A percentile compares a stretch with the other conserved stretches of the same genome.
Conservation (phyloP, 805 yeast genomes). For the Helenozyma baotianmanensis region DNA sequence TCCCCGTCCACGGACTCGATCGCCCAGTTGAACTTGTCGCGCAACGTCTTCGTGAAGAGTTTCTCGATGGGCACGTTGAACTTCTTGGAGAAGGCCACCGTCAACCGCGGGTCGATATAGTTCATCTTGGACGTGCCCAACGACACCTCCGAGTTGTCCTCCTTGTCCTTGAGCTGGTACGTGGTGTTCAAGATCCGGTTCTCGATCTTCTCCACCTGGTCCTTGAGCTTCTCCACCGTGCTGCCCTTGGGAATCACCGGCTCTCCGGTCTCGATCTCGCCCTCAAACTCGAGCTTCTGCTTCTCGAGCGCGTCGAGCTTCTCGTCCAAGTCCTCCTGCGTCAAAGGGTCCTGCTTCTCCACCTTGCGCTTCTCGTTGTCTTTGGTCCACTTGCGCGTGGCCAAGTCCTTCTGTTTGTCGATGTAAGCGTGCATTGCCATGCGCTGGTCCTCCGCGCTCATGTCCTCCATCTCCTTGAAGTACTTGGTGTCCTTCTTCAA, state of each 20-base stretch:
- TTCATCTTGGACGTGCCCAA: conserved; percentile 90
- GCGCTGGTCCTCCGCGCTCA: conserved; percentile 60
- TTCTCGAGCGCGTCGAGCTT: conserved; percentile 55
- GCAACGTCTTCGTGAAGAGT: conserved; percentile 80
- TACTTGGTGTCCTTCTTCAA: conserved; percentile 49
- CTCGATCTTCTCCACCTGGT: conserved; percentile 68
- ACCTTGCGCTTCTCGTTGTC: conserved; percentile 71
- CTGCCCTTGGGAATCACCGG: conserved; percentile 48
- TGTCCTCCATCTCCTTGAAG: conserved; percentile 64
- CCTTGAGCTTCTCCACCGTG: conserved; percentile 65
- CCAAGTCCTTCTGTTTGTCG: conserved; percentile 62
- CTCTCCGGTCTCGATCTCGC: conserved; percentile 57
- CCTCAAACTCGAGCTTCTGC: conserved; percentile 43
- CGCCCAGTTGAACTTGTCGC: conserved; percentile 96
- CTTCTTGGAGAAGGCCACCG: conserved; percentile 84
- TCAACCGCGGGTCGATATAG: conserved; percentile 89
- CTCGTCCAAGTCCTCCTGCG: conserved; percentile 54
- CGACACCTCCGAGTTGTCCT: conserved; percentile 91
- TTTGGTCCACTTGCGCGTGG: conserved; percentile 58
- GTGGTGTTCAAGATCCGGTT: conserved; percentile 63
- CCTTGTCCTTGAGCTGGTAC: conserved; percentile 82
- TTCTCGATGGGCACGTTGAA: conserved; percentile 88
- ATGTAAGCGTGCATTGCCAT: conserved; percentile 55
- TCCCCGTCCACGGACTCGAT: conserved; percentile 82
- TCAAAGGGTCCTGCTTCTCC: conserved; percentile 51